Evolutionary conservation across 352 stramenopile species (phyloP).

Genomic region (Phytophthora colocasiae): DNA sequence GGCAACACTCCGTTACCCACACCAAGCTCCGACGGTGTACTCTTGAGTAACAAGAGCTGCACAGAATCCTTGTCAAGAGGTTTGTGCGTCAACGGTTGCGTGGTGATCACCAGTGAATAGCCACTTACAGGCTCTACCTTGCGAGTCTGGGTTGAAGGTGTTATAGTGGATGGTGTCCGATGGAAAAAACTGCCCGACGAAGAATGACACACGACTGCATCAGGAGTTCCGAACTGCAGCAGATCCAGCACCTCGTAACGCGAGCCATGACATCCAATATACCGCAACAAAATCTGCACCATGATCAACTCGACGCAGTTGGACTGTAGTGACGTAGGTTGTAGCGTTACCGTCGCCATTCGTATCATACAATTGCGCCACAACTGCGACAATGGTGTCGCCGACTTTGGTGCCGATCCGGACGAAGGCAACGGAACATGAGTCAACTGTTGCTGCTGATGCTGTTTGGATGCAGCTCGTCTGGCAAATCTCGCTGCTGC

Average conservation of each 20-base stretch:
- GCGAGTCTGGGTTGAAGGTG: conserved; percentile 30
- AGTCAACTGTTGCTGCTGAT: conserved; percentile 17
- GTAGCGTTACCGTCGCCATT: conserved; percentile 63
- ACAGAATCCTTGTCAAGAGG: conserved; percentile 71
- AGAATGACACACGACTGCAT: conserved; percentile 84
- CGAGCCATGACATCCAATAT: conserved; percentile 83
- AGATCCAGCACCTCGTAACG: conserved; percentile 87
- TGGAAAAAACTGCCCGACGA: conserved; percentile 83
- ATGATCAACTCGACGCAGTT: conserved; percentile 77
- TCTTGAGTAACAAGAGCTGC: conserved; percentile 75
- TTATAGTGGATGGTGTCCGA: conserved; percentile 43
- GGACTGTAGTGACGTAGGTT: conserved; percentile 66
- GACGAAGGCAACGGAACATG: conserved; percentile 1
- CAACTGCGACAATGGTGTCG: conserved; percentile 26
- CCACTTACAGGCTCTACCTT: conserved; percentile 37
- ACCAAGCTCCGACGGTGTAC: conserved; percentile 42
- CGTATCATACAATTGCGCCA: conserved; percentile 58
- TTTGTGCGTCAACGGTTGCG: conserved; percentile 60
- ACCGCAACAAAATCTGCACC: conserved; percentile 82
- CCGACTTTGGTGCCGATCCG: conserved; percentile 10
- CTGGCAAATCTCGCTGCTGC: conserved; percentile 22
- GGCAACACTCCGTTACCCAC: conserved; percentile 61
- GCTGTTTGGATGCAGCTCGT: conserved; percentile 14
- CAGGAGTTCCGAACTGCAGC: conserved; percentile 85
- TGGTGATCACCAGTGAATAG: conserved; percentile 85